Evolutionary conservation across 2,329 filamentous ascomycete genomes (phyloP).

Genomic region (Grosmannia serpens): DNA sequence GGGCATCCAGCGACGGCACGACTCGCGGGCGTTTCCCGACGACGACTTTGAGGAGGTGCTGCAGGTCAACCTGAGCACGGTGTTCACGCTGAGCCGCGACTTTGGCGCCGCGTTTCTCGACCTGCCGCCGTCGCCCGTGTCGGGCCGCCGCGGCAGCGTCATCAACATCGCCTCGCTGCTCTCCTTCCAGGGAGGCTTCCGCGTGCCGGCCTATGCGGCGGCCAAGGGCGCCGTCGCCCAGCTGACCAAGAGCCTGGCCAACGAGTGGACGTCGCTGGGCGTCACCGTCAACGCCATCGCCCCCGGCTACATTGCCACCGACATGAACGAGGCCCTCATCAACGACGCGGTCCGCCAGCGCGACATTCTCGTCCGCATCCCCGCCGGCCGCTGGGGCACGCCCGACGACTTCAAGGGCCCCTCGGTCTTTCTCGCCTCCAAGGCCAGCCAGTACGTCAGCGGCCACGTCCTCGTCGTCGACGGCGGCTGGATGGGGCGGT

Average conservation of each 20-base stretch:
- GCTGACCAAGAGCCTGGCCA: conserved; percentile 72
- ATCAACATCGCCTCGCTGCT: conserved; percentile 79
- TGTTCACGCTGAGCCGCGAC: conserved; percentile 70
- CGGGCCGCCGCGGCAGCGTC: conserved; percentile 54
- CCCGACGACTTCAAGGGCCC: conserved; percentile 84
- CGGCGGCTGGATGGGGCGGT: conserved; percentile 88
- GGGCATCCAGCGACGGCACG: conserved; percentile 72
- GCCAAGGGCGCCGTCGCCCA: conserved; percentile 78
- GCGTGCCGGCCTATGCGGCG: conserved; percentile 78
- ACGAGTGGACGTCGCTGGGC: conserved; percentile 74
- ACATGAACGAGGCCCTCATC: conserved; percentile 82
- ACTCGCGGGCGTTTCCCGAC: conserved; percentile 63
- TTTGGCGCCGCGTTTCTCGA: conserved; percentile 68
- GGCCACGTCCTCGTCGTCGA: conserved; percentile 77
- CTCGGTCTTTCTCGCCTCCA: conserved; percentile 64
- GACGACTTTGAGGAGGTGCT: conserved; percentile 69
- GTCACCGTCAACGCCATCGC: conserved; percentile 82
- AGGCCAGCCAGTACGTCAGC: conserved; percentile 68
- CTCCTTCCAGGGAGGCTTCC: conserved; percentile 77
- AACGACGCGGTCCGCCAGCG: conserved; percentile 56
- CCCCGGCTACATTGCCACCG: conserved; percentile 83
- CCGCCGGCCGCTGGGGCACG: conserved; percentile 69
- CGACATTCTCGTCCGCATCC: conserved; percentile 70
- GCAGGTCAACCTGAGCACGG: conserved; percentile 74
- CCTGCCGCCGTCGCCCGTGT: conserved; percentile 33